Evolutionary conservation across 305 asterid genomes (phyloP).

Genomic region (Rubia balearica): DNA sequence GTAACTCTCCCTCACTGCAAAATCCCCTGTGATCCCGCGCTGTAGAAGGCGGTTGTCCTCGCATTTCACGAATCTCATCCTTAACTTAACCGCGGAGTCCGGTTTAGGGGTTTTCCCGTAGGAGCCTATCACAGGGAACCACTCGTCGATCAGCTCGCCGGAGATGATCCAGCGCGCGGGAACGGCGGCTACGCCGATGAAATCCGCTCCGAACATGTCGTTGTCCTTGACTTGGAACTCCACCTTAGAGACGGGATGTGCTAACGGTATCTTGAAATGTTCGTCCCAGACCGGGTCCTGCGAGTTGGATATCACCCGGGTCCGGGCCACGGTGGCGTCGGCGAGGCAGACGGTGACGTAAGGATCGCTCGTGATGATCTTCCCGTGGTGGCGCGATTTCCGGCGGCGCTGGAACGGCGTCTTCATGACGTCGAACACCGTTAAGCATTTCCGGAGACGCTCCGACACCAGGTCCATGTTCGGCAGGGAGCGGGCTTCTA

Average conservation of each 20-base stretch:
- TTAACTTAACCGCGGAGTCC: constrained; percentile 50
- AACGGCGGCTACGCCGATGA: constrained; percentile 64
- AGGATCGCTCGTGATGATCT: constrained; percentile 88
- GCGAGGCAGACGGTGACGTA: constrained; percentile 76
- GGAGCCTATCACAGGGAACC: constrained; percentile 67
- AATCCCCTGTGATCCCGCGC: constrained; percentile 36
- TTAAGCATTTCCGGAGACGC: constrained; percentile 57
- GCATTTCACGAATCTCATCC: constrained; percentile 50
- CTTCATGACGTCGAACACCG: constrained; percentile 43
- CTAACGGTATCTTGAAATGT: constrained; percentile 65
- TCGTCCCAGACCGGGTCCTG: constrained; percentile 87
- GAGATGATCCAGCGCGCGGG: constrained; percentile 44
- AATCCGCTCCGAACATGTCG: constrained; percentile 87
- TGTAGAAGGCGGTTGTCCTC: constrained; percentile 28
- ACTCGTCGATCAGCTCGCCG: constrained; percentile 68
- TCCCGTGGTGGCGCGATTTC: constrained; percentile 23
- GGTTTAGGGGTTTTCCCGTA: constrained; percentile 64
- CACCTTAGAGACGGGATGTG: constrained; percentile 79
- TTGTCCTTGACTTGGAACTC: constrained; percentile 90
- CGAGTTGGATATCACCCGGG: constrained; percentile 71
- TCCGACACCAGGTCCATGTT: constrained; percentile 82
- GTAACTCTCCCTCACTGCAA: constrained; percentile 55
- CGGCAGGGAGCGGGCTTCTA: constrained; percentile 77
- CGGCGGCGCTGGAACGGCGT: constrained; percentile 32
- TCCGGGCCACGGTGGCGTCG: constrained; percentile 84